Evolutionary conservation across 306 rosid genomes (phyloP).

Genomic region (Luffa aegyptiaca): DNA sequence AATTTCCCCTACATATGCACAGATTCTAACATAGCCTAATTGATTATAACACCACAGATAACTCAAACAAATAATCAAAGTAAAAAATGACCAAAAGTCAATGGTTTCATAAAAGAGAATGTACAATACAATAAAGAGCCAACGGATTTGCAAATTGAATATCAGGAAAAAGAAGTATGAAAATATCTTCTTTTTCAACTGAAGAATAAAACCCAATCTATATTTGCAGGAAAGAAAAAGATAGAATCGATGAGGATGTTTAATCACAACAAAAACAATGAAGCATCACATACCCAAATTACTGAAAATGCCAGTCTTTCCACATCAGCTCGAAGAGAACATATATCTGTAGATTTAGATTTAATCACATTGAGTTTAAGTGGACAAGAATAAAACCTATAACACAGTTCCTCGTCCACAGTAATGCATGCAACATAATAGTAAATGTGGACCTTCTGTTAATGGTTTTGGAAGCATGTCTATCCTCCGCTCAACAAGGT

Average conservation of each 20-base stretch:
- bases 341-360: constrained; percentile 55
- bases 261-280: neutral
- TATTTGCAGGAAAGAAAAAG: neutral
- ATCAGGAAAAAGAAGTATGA: neutral
- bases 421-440: neutral
- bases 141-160: neutral
- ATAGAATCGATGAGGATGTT: neutral
- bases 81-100: neutral
- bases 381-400: neutral
- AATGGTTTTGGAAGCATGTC: constrained; percentile 99
- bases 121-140: neutral
- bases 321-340: constrained; percentile 97
- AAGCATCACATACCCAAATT: constrained; percentile 61
- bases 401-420: neutral
- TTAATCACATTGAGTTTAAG: constrained; percentile 9
- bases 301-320: constrained; percentile 96
- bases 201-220: neutral
- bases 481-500: constrained; percentile 92
- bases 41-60: neutral
- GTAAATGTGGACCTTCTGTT: constrained; percentile 57
- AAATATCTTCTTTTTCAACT: neutral
- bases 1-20: neutral
- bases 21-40: neutral
- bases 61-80: neutral
- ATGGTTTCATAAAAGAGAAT: neutral